These are phyloP conservation scores for Phaeophleospora eucalypticola DNA, from an alignment of 2,329 filamentous ascomycete species.

Conservation along the genomic window DNA sequence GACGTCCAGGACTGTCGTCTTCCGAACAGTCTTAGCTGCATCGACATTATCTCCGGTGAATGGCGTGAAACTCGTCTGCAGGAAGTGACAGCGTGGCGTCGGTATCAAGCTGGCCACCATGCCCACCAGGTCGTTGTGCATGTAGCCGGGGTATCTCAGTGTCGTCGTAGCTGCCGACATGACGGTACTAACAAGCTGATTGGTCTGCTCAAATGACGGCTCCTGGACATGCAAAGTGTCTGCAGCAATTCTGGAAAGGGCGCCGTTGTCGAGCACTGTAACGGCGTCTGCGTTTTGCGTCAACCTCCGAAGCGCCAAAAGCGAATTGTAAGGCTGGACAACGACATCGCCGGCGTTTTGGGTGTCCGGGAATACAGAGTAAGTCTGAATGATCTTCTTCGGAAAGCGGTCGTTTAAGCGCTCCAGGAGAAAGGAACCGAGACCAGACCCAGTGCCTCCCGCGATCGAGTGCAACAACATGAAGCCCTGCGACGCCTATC, in stretches of 20 bases:
- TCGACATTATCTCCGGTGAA: conserved; percentile 96
- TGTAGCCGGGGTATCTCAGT: conserved; percentile 93
- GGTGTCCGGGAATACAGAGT: conserved; percentile 96
- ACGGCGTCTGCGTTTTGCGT: conserved; percentile 97
- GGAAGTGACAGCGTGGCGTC: conserved; percentile 93
- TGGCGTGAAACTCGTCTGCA: conserved; percentile 97
- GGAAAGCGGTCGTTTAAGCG: conserved; percentile 95
- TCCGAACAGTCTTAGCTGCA: conserved; percentile 94
- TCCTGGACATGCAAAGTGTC: conserved; percentile 93
- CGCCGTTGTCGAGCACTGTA: conserved; percentile 94
- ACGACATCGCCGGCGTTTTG: conserved; percentile 85
- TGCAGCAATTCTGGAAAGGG: conserved; percentile 86
- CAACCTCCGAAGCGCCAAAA: conserved; percentile 83
- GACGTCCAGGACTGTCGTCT: conserved; percentile 95
- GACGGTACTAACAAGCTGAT: conserved; percentile 91
- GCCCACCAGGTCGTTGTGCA: conserved; percentile 98
- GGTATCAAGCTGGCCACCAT: conserved; percentile 95
- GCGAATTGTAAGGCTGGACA: conserved; percentile 96
- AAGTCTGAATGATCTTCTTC: conserved; percentile 98
- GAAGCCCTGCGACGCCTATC: conserved; percentile 61
- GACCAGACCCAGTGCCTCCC: conserved; percentile 90
- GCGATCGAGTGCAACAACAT: conserved; percentile 99
- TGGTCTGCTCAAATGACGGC: conserved; percentile 94
- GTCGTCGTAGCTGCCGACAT: conserved; percentile 99
- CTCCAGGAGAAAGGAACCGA: conserved; percentile 92